Evolutionary conservation across 73 alveolate genomes (phyloP).

Genomic region (Diophrys sp.): DNA sequence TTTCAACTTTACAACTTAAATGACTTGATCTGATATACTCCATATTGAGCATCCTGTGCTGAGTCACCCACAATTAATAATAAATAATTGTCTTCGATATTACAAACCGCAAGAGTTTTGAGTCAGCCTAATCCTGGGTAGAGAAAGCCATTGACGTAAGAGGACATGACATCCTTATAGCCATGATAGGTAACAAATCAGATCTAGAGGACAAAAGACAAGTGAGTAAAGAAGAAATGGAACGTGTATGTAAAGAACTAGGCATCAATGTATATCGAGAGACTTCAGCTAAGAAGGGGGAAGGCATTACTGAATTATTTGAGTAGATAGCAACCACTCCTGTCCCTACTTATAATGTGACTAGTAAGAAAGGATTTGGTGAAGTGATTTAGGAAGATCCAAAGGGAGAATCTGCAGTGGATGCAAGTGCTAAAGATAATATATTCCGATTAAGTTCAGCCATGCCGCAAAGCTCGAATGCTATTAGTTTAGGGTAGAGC

Average conservation of each 20-base stretch:
- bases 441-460: not conserved
- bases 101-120: constrained; percentile 47
- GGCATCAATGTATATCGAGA: constrained; percentile 21
- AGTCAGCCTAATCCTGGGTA: constrained; percentile 60
- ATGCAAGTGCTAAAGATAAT: not conserved
- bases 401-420: not conserved
- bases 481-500: not conserved
- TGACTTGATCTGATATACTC: too few relatives aligned
- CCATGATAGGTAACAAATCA: constrained; percentile 65
- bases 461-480: not conserved
- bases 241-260: constrained; percentile 33
- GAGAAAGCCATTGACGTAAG: constrained; percentile 16
- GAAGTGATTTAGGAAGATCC: too few relatives aligned
- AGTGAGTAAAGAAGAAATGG: constrained; percentile 53
- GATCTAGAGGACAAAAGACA: constrained; percentile 68
- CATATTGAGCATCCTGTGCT: too few relatives aligned
- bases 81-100: constrained; percentile 55
- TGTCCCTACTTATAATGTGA: not conserved
- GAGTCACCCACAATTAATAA: too few relatives aligned
- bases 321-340: constrained; percentile 29
- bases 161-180: constrained; percentile 33
- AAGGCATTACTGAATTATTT: constrained; percentile 59
- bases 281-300: constrained; percentile 77
- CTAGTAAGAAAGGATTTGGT: too few relatives aligned
- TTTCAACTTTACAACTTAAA: too few relatives aligned